These are phyloP conservation scores for Umbelopsis isabellina DNA, from an alignment of 192 early-diverging fungal genomes.

Conservation along the genomic window DNA sequence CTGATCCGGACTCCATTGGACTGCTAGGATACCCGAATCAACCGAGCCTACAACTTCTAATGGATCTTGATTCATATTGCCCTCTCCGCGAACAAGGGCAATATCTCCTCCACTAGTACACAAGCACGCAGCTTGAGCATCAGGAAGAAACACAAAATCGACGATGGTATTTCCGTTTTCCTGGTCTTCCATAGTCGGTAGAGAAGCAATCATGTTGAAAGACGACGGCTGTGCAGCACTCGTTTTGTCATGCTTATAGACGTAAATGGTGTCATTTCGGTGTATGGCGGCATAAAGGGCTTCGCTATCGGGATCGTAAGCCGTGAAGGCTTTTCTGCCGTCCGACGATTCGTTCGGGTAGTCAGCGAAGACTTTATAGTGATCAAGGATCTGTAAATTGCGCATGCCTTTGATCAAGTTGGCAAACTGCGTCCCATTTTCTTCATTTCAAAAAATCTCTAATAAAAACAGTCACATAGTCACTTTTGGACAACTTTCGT, in stretches of 20 bases:
- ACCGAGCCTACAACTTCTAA: constrained; percentile 73
- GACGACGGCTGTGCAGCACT: constrained; percentile 22
- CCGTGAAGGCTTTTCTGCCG: constrained; percentile 28
- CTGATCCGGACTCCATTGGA: constrained; percentile 89
- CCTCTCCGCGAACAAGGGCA: constrained; percentile 46
- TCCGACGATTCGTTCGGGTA: not conserved
- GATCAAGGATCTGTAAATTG: constrained; percentile 36
- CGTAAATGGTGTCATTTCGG: constrained; percentile 32
- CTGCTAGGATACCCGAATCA: constrained; percentile 71
- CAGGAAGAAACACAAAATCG: constrained; percentile 55
- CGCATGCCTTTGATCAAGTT: constrained; percentile 34
- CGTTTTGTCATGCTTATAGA: constrained; percentile 26
- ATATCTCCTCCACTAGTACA: constrained; percentile 61
- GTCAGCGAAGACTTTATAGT: constrained; percentile 19
- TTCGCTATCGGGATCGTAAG: constrained; percentile 54
- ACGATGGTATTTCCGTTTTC: constrained; percentile 43
- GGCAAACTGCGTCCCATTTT: not conserved
- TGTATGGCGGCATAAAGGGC: constrained; percentile 58
- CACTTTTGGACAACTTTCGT: not conserved
- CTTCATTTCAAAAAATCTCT: not conserved
- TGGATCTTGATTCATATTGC: constrained; percentile 40
- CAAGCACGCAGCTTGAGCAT: constrained; percentile 58
- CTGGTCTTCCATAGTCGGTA: constrained; percentile 37
- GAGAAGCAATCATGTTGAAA: constrained; percentile 41
- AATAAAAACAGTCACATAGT: constrained; percentile 18